These are phyloP conservation scores for Penicillium sp. DNA, from an alignment of 2,329 filamentous ascomycete species.

Conservation along the genomic window DNA sequence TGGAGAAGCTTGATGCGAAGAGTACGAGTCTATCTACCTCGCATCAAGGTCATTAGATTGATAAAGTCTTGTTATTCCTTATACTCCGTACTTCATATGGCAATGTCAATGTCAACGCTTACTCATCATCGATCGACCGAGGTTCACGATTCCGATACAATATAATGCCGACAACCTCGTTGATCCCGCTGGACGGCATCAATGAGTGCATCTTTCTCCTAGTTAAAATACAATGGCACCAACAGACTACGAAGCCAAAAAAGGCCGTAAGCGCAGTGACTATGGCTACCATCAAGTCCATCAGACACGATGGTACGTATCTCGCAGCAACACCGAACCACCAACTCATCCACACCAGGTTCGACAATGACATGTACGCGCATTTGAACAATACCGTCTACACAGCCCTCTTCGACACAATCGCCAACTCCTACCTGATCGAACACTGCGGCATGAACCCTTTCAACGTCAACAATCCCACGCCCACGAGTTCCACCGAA, in stretches of 20 bases:
- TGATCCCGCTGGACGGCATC: no score
- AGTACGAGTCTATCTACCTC: no score
- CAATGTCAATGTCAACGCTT: no score
- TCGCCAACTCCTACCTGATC: constrained; percentile 85
- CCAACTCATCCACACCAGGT: constrained; percentile 42
- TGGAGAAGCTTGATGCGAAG: no score
- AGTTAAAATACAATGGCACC: constrained; percentile 17
- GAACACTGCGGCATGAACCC: constrained; percentile 68
- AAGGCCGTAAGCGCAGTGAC: constrained; percentile 57
- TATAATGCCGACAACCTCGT: no score
- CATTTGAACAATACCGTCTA: constrained; percentile 92
- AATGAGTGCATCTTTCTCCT: not conserved
- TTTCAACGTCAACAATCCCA: constrained; percentile 47
- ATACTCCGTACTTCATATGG: no score
- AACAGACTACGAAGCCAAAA: constrained; percentile 48
- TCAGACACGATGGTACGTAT: constrained; percentile 70
- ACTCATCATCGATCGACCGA: no score
- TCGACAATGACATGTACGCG: constrained; percentile 90
- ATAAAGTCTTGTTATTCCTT: no score
- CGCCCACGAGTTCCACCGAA: constrained; percentile 9
- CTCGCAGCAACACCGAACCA: constrained; percentile 1
- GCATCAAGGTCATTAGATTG: no score
- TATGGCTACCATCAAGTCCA: constrained; percentile 77
- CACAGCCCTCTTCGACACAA: constrained; percentile 79
- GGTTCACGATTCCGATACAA: no score